These are phyloP conservation scores for Candida gigantensis DNA, from an alignment of 1,139 yeast species.

Conservation along the genomic window DNA sequence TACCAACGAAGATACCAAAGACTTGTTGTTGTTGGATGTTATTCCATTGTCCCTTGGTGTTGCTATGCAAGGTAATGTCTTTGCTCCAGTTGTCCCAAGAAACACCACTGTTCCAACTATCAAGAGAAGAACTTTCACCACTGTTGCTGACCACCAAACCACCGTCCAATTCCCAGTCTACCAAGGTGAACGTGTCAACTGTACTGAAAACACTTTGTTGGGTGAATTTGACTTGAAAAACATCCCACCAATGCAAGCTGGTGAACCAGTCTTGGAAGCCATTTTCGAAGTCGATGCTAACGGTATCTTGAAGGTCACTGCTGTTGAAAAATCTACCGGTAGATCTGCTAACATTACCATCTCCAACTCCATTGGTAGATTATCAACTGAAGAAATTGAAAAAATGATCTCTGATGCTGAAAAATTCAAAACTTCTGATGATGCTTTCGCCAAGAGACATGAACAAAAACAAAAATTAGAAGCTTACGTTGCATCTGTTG, in stretches of 20 bases:
- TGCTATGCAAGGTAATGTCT: slow-evolving; percentile 99
- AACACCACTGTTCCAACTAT: slow-evolving; percentile 99
- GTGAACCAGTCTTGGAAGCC: slow-evolving; percentile 99
- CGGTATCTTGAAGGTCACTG: slow-evolving; percentile 99
- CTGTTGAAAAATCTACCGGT: slow-evolving; percentile 98
- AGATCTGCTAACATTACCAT: slow-evolving; percentile 99
- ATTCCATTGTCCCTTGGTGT: slow-evolving; percentile 99
- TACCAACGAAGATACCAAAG: slow-evolving; percentile 96
- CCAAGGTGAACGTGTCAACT: slow-evolving; percentile 99
- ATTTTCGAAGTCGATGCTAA: slow-evolving; percentile 99
- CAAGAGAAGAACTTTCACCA: slow-evolving; percentile 99
- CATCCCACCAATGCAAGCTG: slow-evolving; percentile 99
- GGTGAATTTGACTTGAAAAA: slow-evolving; percentile 99
- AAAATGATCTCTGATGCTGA: slow-evolving; percentile 99
- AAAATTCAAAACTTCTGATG: slow-evolving; percentile 98
- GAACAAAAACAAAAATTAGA: slow-evolving; percentile 99
- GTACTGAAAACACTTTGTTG: slow-evolving; percentile 97
- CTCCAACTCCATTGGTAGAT: slow-evolving; percentile 99
- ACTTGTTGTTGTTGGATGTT: slow-evolving; percentile 95
- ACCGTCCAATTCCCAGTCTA: slow-evolving; percentile 99
- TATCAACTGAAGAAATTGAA: slow-evolving; percentile 95
- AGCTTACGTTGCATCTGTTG: slow-evolving; percentile 97
- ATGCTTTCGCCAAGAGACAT: slow-evolving; percentile 99
- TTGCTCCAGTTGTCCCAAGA: slow-evolving; percentile 99
- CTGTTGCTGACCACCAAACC: slow-evolving; percentile 99